Evolutionary conservation across 805 yeast genomes (phyloP).

Genomic region (Lipomyces sp.): DNA sequence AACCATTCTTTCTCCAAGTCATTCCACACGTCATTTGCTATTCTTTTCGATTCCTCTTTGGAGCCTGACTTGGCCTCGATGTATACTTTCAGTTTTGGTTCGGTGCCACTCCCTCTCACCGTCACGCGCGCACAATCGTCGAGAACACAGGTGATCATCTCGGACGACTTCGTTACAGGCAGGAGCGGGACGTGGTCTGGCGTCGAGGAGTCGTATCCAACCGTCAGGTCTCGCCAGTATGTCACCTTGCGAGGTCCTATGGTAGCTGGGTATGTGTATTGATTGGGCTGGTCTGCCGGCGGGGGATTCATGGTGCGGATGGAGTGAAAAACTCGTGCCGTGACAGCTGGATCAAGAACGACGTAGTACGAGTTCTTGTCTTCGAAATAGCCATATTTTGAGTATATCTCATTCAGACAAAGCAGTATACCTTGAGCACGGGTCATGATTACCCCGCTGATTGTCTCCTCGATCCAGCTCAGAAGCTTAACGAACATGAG

Average conservation of each 20-base stretch:
- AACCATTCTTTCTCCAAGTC: slow-evolving; percentile 70
- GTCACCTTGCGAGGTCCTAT: slow-evolving; percentile 59
- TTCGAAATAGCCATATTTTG: slow-evolving; percentile 73
- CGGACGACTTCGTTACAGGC: slow-evolving; percentile 70
- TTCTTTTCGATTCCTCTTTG: slow-evolving; percentile 39
- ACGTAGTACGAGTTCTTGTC: slow-evolving; percentile 85
- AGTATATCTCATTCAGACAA: slow-evolving; percentile 53
- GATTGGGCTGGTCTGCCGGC: slow-evolving; percentile 14
- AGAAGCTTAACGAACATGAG: slow-evolving; percentile 70
- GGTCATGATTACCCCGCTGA: slow-evolving; percentile 7
- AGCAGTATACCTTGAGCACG: slow-evolving; percentile 20
- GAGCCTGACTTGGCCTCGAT: slow-evolving; percentile 66
- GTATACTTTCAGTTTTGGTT: slow-evolving; percentile 88
- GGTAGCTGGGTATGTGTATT: slow-evolving; percentile 42
- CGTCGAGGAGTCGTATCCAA: slow-evolving; percentile 74
- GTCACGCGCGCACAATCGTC: slow-evolving; percentile 63
- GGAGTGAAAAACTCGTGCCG: slow-evolving; percentile 53
- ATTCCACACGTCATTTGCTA: slow-evolving; percentile 69
- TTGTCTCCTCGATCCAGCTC: slow-evolving; percentile 21
- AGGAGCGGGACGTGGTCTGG: slow-evolving; percentile 54
- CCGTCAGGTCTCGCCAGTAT: slow-evolving; percentile 79
- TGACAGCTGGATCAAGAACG: slow-evolving; percentile 52
- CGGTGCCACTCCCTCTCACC: slow-evolving; percentile 93
- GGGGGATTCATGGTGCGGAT: slow-evolving; percentile 42
- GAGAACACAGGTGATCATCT: slow-evolving; percentile 77